phyloP scores from a whole-genome alignment of 2,329 filamentous ascomycete species.

The Ophiosphaerella herpotricha region DNA sequence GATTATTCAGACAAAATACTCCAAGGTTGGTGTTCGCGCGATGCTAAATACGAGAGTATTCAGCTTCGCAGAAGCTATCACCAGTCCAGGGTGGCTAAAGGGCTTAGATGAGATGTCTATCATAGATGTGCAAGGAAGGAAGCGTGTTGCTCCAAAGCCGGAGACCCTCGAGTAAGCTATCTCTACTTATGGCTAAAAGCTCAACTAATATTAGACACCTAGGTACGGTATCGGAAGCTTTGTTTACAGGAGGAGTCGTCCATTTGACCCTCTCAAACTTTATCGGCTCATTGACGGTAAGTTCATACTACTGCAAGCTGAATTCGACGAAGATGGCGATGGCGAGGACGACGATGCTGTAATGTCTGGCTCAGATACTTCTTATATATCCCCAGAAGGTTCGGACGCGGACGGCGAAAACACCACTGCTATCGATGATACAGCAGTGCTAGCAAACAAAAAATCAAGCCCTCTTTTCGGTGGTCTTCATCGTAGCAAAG shows the following conservation, averaged over 20 bases:
- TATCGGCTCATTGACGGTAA: conserved; percentile 50
- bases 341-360: conserved; percentile 25
- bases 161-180: conserved; percentile 67
- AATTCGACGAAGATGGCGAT: conserved; percentile 41
- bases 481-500: conserved; percentile 66
- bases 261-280: conserved; percentile 49
- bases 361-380: conserved; percentile 21
- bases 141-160: conserved; percentile 66
- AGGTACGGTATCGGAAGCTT: conserved; percentile 72
- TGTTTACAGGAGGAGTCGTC: conserved; percentile 64
- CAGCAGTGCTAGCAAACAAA: conserved; percentile 60
- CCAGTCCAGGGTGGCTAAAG: conserved; percentile 71
- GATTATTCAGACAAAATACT: conserved; percentile 64
- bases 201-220: neutral
- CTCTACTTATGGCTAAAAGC: too few relatives aligned
- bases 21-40: conserved; percentile 63
- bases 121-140: conserved; percentile 59
- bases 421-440: conserved; percentile 32
- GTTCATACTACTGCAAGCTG: conserved; percentile 50
- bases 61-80: conserved; percentile 65
- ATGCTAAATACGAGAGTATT: conserved; percentile 71
- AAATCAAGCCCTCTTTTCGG: conserved; percentile 57
- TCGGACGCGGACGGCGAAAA: conserved; percentile 43
- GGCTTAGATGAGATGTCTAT: conserved; percentile 71
- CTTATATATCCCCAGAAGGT: conserved; percentile 19